These are phyloP conservation scores for Peltaster fructicola DNA, from an alignment of 2,329 filamentous ascomycete species.

Conservation along the genomic window DNA sequence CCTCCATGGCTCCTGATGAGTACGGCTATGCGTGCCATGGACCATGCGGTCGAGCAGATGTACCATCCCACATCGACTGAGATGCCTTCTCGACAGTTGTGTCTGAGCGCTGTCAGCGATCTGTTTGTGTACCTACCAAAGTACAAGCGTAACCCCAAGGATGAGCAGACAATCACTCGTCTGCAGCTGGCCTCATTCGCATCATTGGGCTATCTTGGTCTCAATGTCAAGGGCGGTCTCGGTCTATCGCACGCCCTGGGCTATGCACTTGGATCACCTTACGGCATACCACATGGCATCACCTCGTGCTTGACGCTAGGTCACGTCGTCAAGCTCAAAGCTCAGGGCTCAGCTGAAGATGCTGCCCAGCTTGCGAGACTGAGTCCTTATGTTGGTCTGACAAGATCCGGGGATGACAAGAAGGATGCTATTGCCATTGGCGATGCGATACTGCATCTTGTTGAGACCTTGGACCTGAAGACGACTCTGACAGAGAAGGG, in stretches of 20 bases:
- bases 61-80: constrained; percentile 36
- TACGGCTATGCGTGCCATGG: constrained; percentile 36
- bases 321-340: constrained; percentile 36
- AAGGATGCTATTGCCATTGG: constrained; percentile 29
- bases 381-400: constrained; percentile 26
- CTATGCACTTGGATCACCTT: constrained; percentile 37
- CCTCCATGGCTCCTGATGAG: constrained; percentile 32
- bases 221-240: constrained; percentile 32
- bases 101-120: constrained; percentile 26
- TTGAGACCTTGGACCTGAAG: constrained; percentile 26
- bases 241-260: constrained; percentile 26
- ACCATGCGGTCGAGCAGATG: constrained; percentile 37
- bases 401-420: constrained; percentile 21
- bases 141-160: constrained; percentile 27
- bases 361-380: constrained; percentile 30
- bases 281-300: constrained; percentile 38
- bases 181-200: constrained; percentile 36
- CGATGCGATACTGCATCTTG: constrained; percentile 26
- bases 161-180: constrained; percentile 32
- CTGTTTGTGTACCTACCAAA: constrained; percentile 32
- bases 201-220: constrained; percentile 32
- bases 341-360: constrained; percentile 23
- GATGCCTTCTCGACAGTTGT: constrained; percentile 30
- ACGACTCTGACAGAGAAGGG: constrained; percentile 29
- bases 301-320: constrained; percentile 38